Base-by-base conservation (phyloP, 208 protist species). In the Kentomonas sorsogonicus region DNA sequence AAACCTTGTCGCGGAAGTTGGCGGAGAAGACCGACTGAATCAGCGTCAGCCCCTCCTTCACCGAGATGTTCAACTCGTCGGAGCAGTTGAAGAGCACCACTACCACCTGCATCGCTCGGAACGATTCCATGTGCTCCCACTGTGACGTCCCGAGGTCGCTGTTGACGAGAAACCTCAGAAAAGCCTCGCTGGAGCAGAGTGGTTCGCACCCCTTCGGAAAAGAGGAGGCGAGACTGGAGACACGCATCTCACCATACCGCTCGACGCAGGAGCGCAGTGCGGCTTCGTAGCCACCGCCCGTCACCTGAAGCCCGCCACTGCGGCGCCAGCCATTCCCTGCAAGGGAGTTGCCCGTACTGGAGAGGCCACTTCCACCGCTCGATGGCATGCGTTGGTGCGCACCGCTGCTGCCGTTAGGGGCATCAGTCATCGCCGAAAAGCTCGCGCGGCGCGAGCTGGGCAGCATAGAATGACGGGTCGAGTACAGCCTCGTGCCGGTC, bases 121-220 rank as follows among this genome's bases (percentile, higher is more conserved):
- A 78, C 3, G 60, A 57, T 39, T 95, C 84, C 66, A 95, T 75
- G 43, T 86, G 77, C 26, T 86, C 83, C 80, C 82, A 95, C 10
- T 78, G 66, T 4, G 84, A 90, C 0, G 84, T 66, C 25, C 67
- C 74, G 33, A 85, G 39, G 33, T 85, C 70, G 25, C 67, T 67
- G 15, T 60, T 63, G 44, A 86, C 25, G 22, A 53, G 69, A 23
- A 89, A 63, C 4, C 54, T 66, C 36, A 95, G 46, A 16, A 22
- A 22, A 23, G 61, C 65, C 1, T n/a, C n/a, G n/a, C n/a, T n/a
- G n/a, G n/a, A n/a, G n/a, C n/a, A n/a, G n/a, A n/a, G n/a, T n/a
- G n/a, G n/a, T n/a, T n/a, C n/a, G n/a, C n/a, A n/a, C n/a, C n/a
- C n/a, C n/a, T n/a, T n/a, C n/a, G n/a, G n/a, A n/a, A n/a, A n/a